A percentile compares a stretch with the other conserved stretches of the same genome.
Evolutionary conservation across 1,284 basidiomycete species (phyloP).

Genomic region (Polyporus tsugae): DNA sequence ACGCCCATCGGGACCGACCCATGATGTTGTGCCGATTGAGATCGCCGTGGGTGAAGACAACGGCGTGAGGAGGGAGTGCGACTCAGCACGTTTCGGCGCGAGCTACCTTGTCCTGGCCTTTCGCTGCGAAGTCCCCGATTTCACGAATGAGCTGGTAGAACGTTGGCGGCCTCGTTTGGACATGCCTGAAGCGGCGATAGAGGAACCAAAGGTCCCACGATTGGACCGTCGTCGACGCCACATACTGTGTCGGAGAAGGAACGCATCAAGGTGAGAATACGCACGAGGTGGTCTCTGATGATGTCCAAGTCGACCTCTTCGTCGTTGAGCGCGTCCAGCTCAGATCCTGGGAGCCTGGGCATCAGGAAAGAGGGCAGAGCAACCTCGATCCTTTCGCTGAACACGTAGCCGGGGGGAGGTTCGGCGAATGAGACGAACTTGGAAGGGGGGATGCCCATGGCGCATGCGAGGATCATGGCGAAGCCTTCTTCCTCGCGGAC

Average conservation of each 20-base stretch:
- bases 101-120: background rate
- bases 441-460: slow-evolving; percentile 29
- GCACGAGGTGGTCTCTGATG: slow-evolving; percentile 17
- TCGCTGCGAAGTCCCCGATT: background rate
- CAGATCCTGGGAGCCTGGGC: too few relatives aligned
- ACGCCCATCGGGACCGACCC: background rate
- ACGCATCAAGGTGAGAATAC: slow-evolving; percentile 22
- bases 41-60: slow-evolving; percentile 16
- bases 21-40: slow-evolving; percentile 9
- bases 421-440: slow-evolving; percentile 9
- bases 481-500: slow-evolving; percentile 18
- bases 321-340: too few relatives aligned
- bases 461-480: slow-evolving; percentile 18
- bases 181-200: slow-evolving; percentile 8
- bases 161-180: slow-evolving; percentile 13
- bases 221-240: slow-evolving; percentile 20
- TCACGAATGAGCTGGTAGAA: slow-evolving; percentile 19
- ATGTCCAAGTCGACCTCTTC: slow-evolving; percentile 15
- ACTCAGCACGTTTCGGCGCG: slow-evolving; percentile 16
- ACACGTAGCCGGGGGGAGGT: too few relatives aligned
- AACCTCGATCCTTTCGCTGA: too few relatives aligned
- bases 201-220: slow-evolving; percentile 20
- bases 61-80: slow-evolving; percentile 17
- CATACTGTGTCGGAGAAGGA: background rate
- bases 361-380: too few relatives aligned